Base-by-base conservation (phyloP, 805 yeast species). In the Scheffersomyces lignosus region DNA sequence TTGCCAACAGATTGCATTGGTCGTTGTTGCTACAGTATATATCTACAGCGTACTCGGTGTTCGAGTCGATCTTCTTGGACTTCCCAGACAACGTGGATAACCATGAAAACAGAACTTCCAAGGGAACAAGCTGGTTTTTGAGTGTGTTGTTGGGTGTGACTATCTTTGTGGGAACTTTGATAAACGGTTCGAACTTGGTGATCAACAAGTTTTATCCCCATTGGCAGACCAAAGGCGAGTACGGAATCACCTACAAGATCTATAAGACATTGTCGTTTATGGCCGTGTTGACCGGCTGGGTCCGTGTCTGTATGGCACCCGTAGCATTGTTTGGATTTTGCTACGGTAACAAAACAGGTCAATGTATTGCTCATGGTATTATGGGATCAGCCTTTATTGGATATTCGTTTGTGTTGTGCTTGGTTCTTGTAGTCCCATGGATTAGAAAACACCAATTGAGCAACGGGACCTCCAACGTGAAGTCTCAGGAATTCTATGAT, bases 291-390 rank as follows among this genome's bases (percentile, higher is more conserved):
- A 69, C 78, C 5, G 93, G 95, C 6, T 87, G 95, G 85, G 82
- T 89, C 7, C 80, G 87, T 45, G 75, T 78, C 22, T 80, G 89
- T 34, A 64, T 91, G 64, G 91, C 95, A 0, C 87, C 91, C 4
- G 82, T 87, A 30, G 84, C 96, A 1, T 55, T 89, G 44, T 77
- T 87, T 45, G 96, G 96, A 2, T 91, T 89, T 60, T 91, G 98
- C 62, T 80, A 87, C 49, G 85, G 75, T 4, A 71, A 60, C 24
- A 93, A 87, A 51, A 81, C 95, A 0, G 98, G 98, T 16, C 98
- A 91, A 62, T 91, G 98, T 60, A 77, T 89, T 27, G 98, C 98
- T 0, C 98, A 91, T 58, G 97, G 96, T 4, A 87, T 91, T 42
- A 91, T 91, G 98, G 98, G 98, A 0, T 75, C 87, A 16, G 83